Conservation (phyloP, 2,329 filamentous ascomycete genomes). For the Shiraia bambusicola region DNA sequence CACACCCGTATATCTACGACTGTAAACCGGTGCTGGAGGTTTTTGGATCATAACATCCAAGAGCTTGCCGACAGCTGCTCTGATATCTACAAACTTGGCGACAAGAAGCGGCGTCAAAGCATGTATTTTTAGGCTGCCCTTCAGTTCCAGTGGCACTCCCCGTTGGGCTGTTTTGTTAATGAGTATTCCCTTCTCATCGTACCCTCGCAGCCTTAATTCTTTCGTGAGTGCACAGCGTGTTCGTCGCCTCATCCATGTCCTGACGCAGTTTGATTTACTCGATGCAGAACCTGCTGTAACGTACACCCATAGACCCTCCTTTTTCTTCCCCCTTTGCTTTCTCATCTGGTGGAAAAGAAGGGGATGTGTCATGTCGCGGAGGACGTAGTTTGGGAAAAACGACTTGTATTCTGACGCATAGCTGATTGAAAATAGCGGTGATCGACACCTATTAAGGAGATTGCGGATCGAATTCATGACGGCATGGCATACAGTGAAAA, state of each 20-base stretch:
- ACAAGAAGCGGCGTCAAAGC: conserved; percentile 21
- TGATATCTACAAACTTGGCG: conserved; percentile 31
- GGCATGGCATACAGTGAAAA: too few species aligned
- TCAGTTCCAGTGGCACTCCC: conserved; percentile 11
- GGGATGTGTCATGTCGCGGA: conserved; percentile 28
- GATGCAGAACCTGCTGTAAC: conserved; percentile 22
- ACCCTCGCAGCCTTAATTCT: conserved; percentile 29
- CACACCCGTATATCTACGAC: too few species aligned
- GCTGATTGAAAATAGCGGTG: conserved; percentile 23
- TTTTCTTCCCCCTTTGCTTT: conserved; percentile 15
- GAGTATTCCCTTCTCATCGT: conserved; percentile 30
- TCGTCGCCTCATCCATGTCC: conserved; percentile 34
- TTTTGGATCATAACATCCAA: conserved; percentile 15
- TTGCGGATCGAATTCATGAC: conserved; percentile 3
- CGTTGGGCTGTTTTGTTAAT: conserved; percentile 11
- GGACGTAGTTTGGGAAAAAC: conserved; percentile 25
- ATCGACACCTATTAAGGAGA: too few species aligned
- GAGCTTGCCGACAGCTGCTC: conserved; percentile 19
- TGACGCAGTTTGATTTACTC: conserved; percentile 36
- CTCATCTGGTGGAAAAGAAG: conserved; percentile 25
- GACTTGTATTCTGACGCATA: conserved; percentile 27
- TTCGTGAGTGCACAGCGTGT: conserved; percentile 35
- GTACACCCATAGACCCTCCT: conserved; percentile 39
- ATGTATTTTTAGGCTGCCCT: conserved; percentile 32
- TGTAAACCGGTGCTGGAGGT: too few species aligned